Conservation (phyloP, 441 rosid species). For the Manihot esculenta region DNA sequence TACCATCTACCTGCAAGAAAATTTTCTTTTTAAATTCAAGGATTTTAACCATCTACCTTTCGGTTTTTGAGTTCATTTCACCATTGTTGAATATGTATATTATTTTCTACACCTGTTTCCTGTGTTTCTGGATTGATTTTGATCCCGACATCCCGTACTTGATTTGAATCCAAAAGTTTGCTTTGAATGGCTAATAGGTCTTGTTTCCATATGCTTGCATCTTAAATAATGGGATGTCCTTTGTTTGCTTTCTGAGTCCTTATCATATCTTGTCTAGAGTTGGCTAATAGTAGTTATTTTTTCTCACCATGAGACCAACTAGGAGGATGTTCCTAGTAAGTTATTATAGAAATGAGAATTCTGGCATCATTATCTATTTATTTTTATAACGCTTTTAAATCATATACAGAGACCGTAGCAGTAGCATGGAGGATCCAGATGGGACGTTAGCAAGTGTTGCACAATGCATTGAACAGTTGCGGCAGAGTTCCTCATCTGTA, state of each 20-base stretch:
- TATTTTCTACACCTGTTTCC: background rate
- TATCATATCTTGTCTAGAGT: background rate
- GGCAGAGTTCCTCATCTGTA: slow-evolving; percentile 82
- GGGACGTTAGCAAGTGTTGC: slow-evolving; percentile 99
- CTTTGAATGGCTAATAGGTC: background rate
- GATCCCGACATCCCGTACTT: background rate
- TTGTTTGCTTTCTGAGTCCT: background rate
- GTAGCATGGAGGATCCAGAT: slow-evolving; percentile 99
- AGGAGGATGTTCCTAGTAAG: background rate
- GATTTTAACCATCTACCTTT: background rate
- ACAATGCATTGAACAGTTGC: slow-evolving; percentile 98
- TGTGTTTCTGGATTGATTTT: slow-evolving; percentile 7
- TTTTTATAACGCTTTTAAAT: slow-evolving; percentile 27
- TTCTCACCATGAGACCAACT: background rate
- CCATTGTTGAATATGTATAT: background rate
- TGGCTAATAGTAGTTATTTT: background rate
- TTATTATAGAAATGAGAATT: slow-evolving; percentile 15
- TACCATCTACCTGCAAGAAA: too few species aligned
- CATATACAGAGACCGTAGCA: slow-evolving; percentile 79
- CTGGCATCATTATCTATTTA: slow-evolving; percentile 5
- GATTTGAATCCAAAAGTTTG: background rate
- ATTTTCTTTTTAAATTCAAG: too few species aligned
- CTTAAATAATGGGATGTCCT: background rate
- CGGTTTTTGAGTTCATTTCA: slow-evolving; percentile 4
- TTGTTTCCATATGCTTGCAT: background rate